Conservation (phyloP, 1,284 basidiomycete species). For the Phellopilus nigrolimitatus region DNA sequence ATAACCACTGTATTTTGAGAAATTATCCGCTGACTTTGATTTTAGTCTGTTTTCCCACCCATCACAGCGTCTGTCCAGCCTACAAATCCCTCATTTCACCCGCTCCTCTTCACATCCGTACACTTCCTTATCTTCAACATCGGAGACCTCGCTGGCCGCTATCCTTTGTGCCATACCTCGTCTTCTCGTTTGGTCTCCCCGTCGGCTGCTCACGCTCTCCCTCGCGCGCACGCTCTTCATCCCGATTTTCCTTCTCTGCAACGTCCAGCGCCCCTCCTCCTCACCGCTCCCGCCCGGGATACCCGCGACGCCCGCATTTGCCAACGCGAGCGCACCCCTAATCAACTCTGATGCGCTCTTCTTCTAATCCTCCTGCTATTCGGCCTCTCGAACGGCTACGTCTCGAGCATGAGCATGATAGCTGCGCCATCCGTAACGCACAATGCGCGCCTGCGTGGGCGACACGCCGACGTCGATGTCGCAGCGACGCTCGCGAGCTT, state of each 20-base stretch:
- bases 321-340: constrained; percentile 32
- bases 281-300: not conserved
- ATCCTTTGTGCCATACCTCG: constrained; percentile 63
- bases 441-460: constrained; percentile 59
- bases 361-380: constrained; percentile 69
- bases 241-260: constrained; percentile 81
- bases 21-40: constrained; percentile 5
- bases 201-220: constrained; percentile 57
- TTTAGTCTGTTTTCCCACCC: constrained; percentile 78
- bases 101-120: constrained; percentile 62
- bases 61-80: constrained; percentile 75
- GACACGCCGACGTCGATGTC: constrained; percentile 72
- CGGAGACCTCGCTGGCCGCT: constrained; percentile 77
- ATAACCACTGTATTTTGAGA: constrained; percentile 3
- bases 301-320: not conserved
- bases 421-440: constrained; percentile 67
- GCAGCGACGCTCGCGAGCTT: constrained; percentile 80
- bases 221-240: constrained; percentile 73
- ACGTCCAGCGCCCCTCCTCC: constrained; percentile 49
- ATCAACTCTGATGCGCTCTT: constrained; percentile 73
- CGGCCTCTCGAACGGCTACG: constrained; percentile 75
- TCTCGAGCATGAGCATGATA: constrained; percentile 68
- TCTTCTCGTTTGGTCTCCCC: constrained; percentile 63
- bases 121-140: constrained; percentile 73
- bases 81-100: constrained; percentile 52